Base-by-base conservation (phyloP, 257 asterid species). In the Nemophila menziesii region DNA sequence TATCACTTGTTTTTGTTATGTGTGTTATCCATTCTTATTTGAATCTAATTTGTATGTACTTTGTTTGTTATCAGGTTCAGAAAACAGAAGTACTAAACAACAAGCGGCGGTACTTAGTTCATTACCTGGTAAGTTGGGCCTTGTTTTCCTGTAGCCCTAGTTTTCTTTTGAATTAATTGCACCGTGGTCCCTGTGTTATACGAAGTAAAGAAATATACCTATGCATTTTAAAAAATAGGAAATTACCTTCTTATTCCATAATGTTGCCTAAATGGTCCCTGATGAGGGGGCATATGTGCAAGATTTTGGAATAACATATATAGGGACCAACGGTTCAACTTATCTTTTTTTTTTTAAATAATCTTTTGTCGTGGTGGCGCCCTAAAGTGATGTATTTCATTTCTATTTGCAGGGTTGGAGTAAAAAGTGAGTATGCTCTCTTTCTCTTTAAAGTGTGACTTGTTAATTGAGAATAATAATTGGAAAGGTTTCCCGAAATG, bases 41-140 rank as follows among this genome's bases (percentile, higher is more conserved):
- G n/a, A n/a, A n/a, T n/a, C n/a, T n/a, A n/a, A n/a, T n/a, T n/a
- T n/a, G n/a, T n/a, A n/a, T n/a, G n/a, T n/a, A n/a, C n/a, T n/a
- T n/a, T n/a, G n/a, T n/a, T n/a, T n/a, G n/a, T 29, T 2, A 7
- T 2, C 12, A 90, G 99, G 93, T 85, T 60, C 94, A 85, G 86
- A 81, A 61, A 60, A 75, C 93, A 37, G 96, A 90, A 63, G 39
- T 79, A 16, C 79, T 89, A 59, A 81, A 85, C 82, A 77, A 77
- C 8, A 86, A 85, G 41, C 74, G 96, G 94, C 73, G 77, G 73
- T 90, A 79, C 70, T 79, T 76, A 55, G 80, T 85, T 55, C 99
- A 90, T 74, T 90, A 90, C 72, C 93, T 85, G 68, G 98, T 89
- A 70, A 74, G 94, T 67, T 21, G 20, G 24, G 26, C 51, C 46